These are phyloP conservation scores for Fraxinus latifolia DNA, from an alignment of 305 asterid genomes.

Conservation along the genomic window DNA sequence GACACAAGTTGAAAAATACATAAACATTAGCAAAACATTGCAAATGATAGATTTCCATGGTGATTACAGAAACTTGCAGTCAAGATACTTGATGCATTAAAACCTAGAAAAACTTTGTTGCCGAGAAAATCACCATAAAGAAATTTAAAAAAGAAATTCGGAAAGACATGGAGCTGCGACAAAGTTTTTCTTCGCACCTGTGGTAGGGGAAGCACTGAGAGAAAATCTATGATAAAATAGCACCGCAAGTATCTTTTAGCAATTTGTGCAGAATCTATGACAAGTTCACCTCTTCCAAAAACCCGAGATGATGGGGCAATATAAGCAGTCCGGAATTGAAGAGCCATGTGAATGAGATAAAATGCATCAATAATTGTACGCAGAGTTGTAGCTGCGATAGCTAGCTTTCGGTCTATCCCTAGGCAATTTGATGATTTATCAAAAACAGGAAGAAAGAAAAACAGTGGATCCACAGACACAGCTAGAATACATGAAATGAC, in stretches of 20 bases:
- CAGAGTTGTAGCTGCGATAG: conserved; percentile 83
- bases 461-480: conserved; percentile 94
- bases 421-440: conserved; percentile 65
- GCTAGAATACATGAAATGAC: conserved; percentile 90
- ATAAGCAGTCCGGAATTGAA: conserved; percentile 96
- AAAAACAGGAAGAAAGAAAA: conserved; percentile 90
- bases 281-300: conserved; percentile 99
- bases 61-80: not conserved
- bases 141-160: not conserved
- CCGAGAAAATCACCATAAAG: not conserved
- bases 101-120: not conserved
- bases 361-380: conserved; percentile 84
- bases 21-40: conserved; percentile 4
- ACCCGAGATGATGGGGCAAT: conserved; percentile 99
- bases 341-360: conserved; percentile 92
- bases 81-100: not conserved
- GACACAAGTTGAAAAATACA: not conserved
- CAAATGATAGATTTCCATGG: not conserved
- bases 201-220: conserved; percentile 91
- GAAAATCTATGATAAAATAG: conserved; percentile 86
- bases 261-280: conserved; percentile 84
- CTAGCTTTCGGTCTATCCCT: conserved; percentile 78
- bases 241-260: conserved; percentile 90
- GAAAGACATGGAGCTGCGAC: conserved; percentile 6
- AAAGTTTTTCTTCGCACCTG: conserved; percentile 56